These are phyloP conservation scores for Decorospora gaudefroyi DNA, from an alignment of 2,329 filamentous ascomycete species.

Conservation along the genomic window DNA sequence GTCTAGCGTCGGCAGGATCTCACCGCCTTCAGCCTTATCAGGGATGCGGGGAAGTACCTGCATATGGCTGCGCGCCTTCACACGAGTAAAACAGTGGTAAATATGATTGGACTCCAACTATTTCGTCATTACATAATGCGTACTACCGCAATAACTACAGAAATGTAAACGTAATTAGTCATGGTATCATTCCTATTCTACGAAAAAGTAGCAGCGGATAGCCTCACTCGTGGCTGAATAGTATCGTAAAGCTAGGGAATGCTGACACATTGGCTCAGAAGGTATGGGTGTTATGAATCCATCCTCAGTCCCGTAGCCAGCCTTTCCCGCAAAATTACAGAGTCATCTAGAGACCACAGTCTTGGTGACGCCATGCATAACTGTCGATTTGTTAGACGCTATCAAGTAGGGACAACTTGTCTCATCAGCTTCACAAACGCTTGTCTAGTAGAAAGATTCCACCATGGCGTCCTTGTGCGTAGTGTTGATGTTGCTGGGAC, in stretches of 20 bases:
- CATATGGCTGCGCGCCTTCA: conserved; percentile 1
- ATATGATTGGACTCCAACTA: neutral
- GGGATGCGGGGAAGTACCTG: conserved; percentile 9
- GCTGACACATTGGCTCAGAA: too few species aligned
- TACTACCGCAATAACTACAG: too few species aligned
- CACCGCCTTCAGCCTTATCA: conserved; percentile 43
- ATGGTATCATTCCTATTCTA: neutral
- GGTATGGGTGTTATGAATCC: neutral
- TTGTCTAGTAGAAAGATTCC: conserved; percentile 88
- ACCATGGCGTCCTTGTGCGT: conserved; percentile 97
- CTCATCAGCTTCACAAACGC: neutral
- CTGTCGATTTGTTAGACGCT: too few species aligned
- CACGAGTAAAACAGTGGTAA: neutral
- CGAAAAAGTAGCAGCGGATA: too few species aligned
- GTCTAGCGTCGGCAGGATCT: conserved; percentile 29
- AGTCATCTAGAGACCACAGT: too few species aligned
- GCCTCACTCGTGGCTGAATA: neutral
- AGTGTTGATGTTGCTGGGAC: conserved; percentile 76
- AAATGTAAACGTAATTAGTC: too few species aligned
- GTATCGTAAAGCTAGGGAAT: too few species aligned
- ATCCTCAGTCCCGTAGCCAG: neutral
- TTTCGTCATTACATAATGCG: too few species aligned
- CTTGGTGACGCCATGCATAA: too few species aligned
- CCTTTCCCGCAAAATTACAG: neutral
- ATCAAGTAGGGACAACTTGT: too few species aligned